Percentiles rank a stretch among this genome's conserved stretches.
phyloP scores from a whole-genome alignment of 2,329 filamentous ascomycete genomes.

The Xylaria hypoxylon region DNA sequence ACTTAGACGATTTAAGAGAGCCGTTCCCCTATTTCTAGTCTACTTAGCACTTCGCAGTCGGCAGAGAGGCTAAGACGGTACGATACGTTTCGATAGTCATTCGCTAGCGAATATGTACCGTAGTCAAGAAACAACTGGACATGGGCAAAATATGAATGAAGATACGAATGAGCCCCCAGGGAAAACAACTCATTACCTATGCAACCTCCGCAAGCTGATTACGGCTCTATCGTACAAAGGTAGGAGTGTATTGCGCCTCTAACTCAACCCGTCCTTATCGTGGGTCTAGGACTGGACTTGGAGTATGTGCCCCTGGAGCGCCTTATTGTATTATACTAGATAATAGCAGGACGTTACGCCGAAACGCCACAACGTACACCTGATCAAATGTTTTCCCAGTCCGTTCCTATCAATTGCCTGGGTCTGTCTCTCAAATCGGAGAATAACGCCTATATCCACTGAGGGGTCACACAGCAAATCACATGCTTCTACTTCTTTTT shows the following conservation, averaged over 20 bases:
- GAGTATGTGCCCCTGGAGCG: background rate
- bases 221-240: conserved; percentile 18
- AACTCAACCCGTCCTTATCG: too few relatives aligned
- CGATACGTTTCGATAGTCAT: background rate
- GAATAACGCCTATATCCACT: background rate
- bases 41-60: background rate
- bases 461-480: background rate
- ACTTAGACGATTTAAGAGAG: background rate
- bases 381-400: background rate
- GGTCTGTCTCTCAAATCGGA: background rate
- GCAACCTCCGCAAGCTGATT: background rate
- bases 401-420: conserved; percentile 1
- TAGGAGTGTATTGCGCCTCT: background rate
- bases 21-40: background rate
- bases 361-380: conserved; percentile 19
- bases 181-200: conserved; percentile 4
- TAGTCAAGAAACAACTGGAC: background rate
- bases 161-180: too few relatives aligned
- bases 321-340: background rate
- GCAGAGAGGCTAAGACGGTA: background rate
- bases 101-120: background rate
- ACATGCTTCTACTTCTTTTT: conserved; percentile 66
- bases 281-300: background rate
- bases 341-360: conserved; percentile 19
- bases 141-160: background rate